phyloP scores from a whole-genome alignment of 352 stramenopile species.

The Phytophthora pluvialis region DNA sequence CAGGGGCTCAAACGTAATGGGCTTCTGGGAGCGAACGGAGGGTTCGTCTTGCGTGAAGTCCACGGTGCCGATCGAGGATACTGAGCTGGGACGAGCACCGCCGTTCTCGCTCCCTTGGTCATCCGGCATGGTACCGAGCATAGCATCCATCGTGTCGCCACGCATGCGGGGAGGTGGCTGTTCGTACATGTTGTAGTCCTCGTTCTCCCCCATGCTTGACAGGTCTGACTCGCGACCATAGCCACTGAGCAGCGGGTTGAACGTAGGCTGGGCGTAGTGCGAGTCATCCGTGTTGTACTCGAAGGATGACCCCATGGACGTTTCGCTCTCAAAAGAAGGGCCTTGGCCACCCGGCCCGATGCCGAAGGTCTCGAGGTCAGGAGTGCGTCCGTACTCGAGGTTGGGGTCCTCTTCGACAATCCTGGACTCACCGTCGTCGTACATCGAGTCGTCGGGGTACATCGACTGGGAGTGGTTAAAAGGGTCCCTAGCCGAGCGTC shows the following conservation, averaged over 20 bases:
- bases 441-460: conserved; percentile 47
- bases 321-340: conserved; percentile 65
- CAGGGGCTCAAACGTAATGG: conserved; percentile 36
- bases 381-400: conserved; percentile 49
- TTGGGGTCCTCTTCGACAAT: conserved; percentile 47
- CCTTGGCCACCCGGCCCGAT: conserved; percentile 36
- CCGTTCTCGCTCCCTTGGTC: conserved; percentile 30
- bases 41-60: conserved; percentile 56
- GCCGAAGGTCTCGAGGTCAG: conserved; percentile 51
- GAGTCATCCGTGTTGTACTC: conserved; percentile 39
- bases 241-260: conserved; percentile 45
- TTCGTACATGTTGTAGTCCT: conserved; percentile 62
- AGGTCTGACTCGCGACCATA: conserved; percentile 65
- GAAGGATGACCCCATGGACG: conserved; percentile 61
- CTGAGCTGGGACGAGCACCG: conserved; percentile 36
- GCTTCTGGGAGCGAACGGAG: conserved; percentile 35
- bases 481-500: conserved; percentile 18
- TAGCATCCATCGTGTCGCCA: conserved; percentile 36
- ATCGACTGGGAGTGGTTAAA: conserved; percentile 42
- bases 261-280: conserved; percentile 44
- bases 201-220: conserved; percentile 58
- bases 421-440: conserved; percentile 36
- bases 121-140: conserved; percentile 31
- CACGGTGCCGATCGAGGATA: conserved; percentile 64
- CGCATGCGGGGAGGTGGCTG: conserved; percentile 38